These are phyloP conservation scores for Fragaria iinumae DNA, from an alignment of 306 rosid genomes.

Conservation along the genomic window DNA sequence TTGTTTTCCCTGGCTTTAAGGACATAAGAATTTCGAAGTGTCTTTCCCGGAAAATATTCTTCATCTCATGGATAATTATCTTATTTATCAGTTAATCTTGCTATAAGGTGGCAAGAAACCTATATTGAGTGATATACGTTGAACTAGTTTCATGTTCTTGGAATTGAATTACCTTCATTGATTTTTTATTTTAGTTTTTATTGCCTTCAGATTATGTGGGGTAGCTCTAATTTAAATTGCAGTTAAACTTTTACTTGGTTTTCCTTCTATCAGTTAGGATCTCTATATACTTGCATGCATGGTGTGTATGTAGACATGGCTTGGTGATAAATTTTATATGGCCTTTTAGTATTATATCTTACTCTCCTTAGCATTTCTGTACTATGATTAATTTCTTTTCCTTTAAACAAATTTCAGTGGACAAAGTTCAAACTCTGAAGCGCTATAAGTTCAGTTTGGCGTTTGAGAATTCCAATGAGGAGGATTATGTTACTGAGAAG, in stretches of 20 bases:
- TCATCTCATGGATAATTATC: neutral
- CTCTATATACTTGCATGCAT: neutral
- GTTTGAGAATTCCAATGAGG: constrained; percentile 97
- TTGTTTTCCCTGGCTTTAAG: neutral
- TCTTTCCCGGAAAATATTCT: neutral
- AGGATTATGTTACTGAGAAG: constrained; percentile 98
- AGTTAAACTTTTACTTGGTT: no score
- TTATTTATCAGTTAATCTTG: neutral
- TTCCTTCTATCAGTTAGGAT: neutral
- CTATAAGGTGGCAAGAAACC: neutral
- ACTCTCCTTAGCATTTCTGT: neutral
- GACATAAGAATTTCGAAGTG: neutral
- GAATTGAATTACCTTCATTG: neutral
- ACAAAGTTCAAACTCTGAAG: constrained; percentile 78
- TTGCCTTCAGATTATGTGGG: neutral
- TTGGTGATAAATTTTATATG: neutral
- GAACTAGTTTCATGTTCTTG: neutral
- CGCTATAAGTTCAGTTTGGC: constrained; percentile 94
- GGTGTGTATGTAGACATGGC: constrained; percentile 7
- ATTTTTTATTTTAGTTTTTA: neutral
- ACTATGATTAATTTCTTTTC: neutral
- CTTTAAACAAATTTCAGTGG: constrained; percentile 51
- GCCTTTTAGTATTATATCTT: constrained; percentile 14
- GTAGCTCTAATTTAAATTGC: neutral
- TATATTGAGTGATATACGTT: neutral